Conservation (phyloP, 73 alveolate genomes). For the Tetrahymena borealis region DNA sequence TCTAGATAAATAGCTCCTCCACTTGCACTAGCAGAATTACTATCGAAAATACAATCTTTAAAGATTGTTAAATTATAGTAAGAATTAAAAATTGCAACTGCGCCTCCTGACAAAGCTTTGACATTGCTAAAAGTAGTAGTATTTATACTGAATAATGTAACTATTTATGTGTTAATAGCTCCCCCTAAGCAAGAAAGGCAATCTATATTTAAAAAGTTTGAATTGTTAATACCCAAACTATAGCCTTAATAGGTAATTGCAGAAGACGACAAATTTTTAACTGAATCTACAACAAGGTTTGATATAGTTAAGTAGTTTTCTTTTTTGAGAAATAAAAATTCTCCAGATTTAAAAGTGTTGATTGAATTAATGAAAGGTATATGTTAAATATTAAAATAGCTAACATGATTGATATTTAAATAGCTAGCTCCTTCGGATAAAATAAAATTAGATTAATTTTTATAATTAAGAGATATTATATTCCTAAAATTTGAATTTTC, state of each 20-base stretch:
- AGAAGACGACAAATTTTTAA: background rate
- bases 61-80: background rate
- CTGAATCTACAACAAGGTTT: background rate
- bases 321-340: background rate
- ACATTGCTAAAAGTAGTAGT: background rate
- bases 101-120: background rate
- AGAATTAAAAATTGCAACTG: background rate
- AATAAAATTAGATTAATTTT: background rate
- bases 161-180: background rate
- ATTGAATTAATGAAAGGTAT: background rate
- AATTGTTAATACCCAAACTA: background rate
- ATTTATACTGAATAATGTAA: background rate
- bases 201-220: background rate
- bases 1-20: background rate
- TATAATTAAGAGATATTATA: background rate
- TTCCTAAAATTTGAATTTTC: background rate
- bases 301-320: background rate
- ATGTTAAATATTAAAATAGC: background rate
- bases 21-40: background rate
- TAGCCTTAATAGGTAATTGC: background rate
- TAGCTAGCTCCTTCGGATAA: background rate
- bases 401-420: background rate
- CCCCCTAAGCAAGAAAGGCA: background rate
- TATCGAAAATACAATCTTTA: background rate
- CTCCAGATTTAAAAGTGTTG: background rate